A percentile compares a stretch with the other conserved stretches of the same genome.
Evolutionary conservation across 2,329 filamentous ascomycete genomes (phyloP).

Genomic region (Nemania diffusa): DNA sequence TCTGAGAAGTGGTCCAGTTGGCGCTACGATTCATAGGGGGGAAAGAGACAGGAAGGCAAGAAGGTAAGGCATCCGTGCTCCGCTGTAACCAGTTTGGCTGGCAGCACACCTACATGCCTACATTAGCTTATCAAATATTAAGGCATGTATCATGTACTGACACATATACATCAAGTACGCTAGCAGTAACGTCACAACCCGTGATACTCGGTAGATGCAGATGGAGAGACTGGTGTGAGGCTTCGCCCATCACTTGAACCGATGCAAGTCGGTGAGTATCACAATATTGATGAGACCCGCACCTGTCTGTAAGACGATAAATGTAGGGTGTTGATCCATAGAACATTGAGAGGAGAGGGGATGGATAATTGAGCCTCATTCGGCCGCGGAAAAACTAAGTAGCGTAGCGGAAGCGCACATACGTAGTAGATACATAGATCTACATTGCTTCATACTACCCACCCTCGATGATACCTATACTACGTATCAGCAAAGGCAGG

Average conservation of each 20-base stretch:
- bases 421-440: no score
- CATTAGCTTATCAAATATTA: not conserved
- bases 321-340: not conserved
- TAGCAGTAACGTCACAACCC: slow-evolving; percentile 10
- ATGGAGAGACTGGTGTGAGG: not conserved
- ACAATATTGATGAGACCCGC: not conserved
- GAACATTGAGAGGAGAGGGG: not conserved
- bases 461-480: no score
- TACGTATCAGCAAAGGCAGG: no score
- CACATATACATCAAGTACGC: slow-evolving; percentile 3
- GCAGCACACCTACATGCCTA: not conserved
- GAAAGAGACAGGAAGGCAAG: no score
- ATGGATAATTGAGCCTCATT: no score
- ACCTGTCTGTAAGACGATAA: not conserved
- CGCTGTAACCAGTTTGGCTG: no score
- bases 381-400: no score
- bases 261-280: not conserved
- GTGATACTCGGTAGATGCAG: slow-evolving; percentile 21
- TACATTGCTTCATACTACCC: no score
- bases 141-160: not conserved
- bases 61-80: no score
- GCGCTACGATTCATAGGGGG: no score
- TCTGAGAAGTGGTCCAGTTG: no score
- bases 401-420: no score
- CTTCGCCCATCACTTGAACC: not conserved